Evolutionary conservation across 2,329 filamentous ascomycete genomes (phyloP), one percentile per base, ranked within the genome.

Genomic region (Calonectria multiphialidica): DNA sequence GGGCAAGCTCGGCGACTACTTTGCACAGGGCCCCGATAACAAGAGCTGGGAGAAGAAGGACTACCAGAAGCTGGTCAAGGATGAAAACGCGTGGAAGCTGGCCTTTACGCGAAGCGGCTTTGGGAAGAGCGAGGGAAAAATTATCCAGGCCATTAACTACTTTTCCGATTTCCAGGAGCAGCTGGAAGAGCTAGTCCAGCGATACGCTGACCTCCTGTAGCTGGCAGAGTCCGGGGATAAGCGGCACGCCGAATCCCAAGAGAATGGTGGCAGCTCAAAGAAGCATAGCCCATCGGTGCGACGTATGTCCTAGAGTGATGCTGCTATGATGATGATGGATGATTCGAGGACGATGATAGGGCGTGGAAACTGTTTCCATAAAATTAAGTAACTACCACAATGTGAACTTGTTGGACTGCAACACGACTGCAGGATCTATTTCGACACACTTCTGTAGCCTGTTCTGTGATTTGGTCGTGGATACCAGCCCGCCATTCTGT

Each of bases 141-240:
- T 90, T 16, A 79, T 85, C 13, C 83, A 89, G 81, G 90, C 90
- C 10, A 87, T 91, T 61, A 89, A 90, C 74, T 90, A 90, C 66
- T 91, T 91, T 79, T 86, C 84, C 61, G 87, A 89, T 66, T 88
- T 89, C 80, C 89, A 91, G 78, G 84, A 88, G 12, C 85, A 85
- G 68, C 74, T 91, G 53, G 89, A 90, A 75, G 82, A 78, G 16
- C 18, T 84, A 77, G 84, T 79, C 68, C 80, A 64, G 78, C 82
- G 75, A 16, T 65, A 83, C 79, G 42, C 16, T 71, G 57, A 23
- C 5, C 23, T 49, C 28, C 15, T 4, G 13, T n/a, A 40, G 21
- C 21, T 59, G 35, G 21, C 35, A 2, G 53, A 40, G 33, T 37
- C 53, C 1, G 53, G 53, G 7, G 53, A 23, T 8, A 3, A 18